Evolutionary conservation across 1,284 basidiomycete genomes (phyloP), one percentile per base, ranked within the genome.

Genomic region (Tilletiaria anomala): DNA sequence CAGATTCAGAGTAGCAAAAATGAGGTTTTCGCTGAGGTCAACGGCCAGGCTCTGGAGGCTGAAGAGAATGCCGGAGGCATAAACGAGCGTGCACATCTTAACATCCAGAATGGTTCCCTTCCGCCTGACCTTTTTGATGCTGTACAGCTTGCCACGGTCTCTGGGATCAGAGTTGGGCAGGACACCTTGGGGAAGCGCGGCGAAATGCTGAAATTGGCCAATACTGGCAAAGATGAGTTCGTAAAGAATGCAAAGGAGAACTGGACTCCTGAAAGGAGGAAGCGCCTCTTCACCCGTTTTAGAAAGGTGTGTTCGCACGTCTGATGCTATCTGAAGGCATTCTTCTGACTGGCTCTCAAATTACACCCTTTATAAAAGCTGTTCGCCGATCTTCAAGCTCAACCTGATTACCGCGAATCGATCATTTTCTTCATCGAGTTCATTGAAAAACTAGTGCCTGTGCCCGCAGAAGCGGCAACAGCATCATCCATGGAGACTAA

Each of bases 141-240:
- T 10, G 44, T 35, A 3, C 47, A 49, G 33, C 31, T 49, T 33
- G 21, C 40, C 1, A 45, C 40, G 6, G 43, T 46, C n/a, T n/a
- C n/a, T n/a, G n/a, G n/a, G 4, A 45, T 39, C 3, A 42, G 29
- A 26, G n/a, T 18, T 12, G 19, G 21, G 20, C 32, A 36, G 11
- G 23, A 39, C 6, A 21, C 43, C 21, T 21, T 24, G 6, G 44
- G 31, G 4, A 36, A 29, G 19, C n/a, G n/a, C n/a, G 21, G 15
- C 6, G 32, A 20, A 24, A 14, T 42, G 6, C 20, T 24, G 15
- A 34, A 43, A 2, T 6, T 39, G 3, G 36, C 23, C 5, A 14
- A 17, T 24, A 29, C 36, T n/a, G 18, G 39, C 11, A 32, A 22
- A 19, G 33, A 38, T 1, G 34, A 37, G 20, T 21, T 35, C 10